Percentiles rank a stretch among this genome's conserved stretches.
phyloP scores from a whole-genome alignment of 495 filamentous ascomycete species.

The Xylona heveae region DNA sequence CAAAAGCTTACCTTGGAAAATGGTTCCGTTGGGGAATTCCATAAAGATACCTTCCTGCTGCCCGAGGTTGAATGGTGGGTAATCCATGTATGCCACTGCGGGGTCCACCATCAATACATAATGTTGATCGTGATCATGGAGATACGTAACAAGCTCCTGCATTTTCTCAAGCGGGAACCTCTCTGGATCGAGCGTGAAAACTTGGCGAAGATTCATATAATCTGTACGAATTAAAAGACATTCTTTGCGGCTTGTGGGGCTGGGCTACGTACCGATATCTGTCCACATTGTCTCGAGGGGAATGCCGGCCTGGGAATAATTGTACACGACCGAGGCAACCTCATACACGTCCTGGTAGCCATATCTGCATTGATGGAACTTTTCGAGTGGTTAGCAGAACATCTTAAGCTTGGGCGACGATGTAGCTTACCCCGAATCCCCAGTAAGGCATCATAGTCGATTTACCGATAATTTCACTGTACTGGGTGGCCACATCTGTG shows the following conservation, averaged over 20 bases:
- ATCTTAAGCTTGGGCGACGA: neutral
- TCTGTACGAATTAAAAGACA: conserved; percentile 15
- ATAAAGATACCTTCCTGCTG: conserved; percentile 41
- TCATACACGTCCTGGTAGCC: conserved; percentile 60
- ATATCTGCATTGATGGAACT: conserved; percentile 67
- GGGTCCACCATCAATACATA: conserved; percentile 84
- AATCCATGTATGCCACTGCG: conserved; percentile 48
- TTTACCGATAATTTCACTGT: conserved; percentile 43
- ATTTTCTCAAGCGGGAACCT: conserved; percentile 47
- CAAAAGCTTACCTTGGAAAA: conserved; percentile 34
- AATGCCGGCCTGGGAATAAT: conserved; percentile 55
- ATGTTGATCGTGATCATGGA: conserved; percentile 55
- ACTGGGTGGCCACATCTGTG: conserved; percentile 50
- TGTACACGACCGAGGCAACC: conserved; percentile 59
- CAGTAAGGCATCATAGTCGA: conserved; percentile 73
- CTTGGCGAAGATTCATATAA: conserved; percentile 45
- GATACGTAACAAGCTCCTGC: conserved; percentile 44
- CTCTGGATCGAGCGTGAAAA: conserved; percentile 57
- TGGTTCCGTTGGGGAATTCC: conserved; percentile 35
- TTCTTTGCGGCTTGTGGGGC: neutral
- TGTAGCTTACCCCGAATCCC: conserved; percentile 37
- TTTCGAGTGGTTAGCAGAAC: conserved; percentile 2
- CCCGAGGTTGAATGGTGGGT: conserved; percentile 42
- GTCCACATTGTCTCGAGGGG: conserved; percentile 84
- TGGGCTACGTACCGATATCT: conserved; percentile 29